These are phyloP conservation scores for Arbutus unedo DNA, from an alignment of 148 eudicot species.

Conservation along the genomic window DNA sequence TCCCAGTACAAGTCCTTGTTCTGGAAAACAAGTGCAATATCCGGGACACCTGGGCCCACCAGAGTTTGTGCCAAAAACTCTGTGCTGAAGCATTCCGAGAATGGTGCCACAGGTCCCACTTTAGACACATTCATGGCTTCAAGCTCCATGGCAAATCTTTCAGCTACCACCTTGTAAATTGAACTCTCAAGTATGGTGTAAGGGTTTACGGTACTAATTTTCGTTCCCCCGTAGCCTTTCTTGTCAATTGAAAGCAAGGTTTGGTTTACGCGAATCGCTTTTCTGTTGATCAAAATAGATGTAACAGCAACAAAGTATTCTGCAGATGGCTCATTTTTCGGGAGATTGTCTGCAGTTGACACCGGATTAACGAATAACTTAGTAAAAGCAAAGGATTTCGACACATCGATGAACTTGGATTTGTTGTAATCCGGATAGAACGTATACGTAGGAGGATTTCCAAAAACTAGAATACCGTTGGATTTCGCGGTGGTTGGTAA, in stretches of 20 bases:
- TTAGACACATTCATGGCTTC: background rate
- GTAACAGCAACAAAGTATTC: conserved; percentile 41
- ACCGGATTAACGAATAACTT: conserved; percentile 36
- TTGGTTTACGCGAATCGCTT: conserved; percentile 16
- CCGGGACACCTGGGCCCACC: conserved; percentile 12
- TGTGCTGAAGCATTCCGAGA: conserved; percentile 16
- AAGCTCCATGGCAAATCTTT: conserved; percentile 6
- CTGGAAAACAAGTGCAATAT: conserved; percentile 8
- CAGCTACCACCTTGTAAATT: conserved; percentile 9
- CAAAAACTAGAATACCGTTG: conserved; percentile 36
- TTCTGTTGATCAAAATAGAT: conserved; percentile 24
- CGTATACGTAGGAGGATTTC: conserved; percentile 42
- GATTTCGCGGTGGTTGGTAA: conserved; percentile 21
- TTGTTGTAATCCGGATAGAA: conserved; percentile 23
- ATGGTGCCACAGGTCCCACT: conserved; percentile 14
- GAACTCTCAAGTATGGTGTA: conserved; percentile 19
- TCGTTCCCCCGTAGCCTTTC: conserved; percentile 37
- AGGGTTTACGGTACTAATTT: conserved; percentile 38
- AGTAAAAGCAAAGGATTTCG: conserved; percentile 30
- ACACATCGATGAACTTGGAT: conserved; percentile 18
- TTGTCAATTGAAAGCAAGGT: conserved; percentile 20
- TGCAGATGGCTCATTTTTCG: conserved; percentile 17
- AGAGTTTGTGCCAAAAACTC: background rate
- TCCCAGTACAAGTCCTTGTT: conserved; percentile 14
- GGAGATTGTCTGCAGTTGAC: conserved; percentile 23